Evolutionary conservation across 1,139 yeast genomes (phyloP).

Genomic region (Lodderomyces pseudojiufengensis): DNA sequence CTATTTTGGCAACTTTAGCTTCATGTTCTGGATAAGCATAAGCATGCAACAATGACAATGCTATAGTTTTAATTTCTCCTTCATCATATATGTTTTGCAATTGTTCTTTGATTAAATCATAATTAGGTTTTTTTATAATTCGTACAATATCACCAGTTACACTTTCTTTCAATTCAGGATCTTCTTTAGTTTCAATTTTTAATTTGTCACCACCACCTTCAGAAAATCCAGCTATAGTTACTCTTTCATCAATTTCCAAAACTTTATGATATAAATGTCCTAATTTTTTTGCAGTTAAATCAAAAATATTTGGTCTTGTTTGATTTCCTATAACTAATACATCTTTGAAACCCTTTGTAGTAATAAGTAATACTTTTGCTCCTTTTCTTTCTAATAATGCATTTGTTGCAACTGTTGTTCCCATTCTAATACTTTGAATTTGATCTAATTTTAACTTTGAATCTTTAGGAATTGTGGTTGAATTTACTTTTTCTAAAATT

Average conservation of each 20-base stretch:
- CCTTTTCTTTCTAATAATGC: slow-evolving; percentile 49
- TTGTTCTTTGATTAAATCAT: slow-evolving; percentile 20
- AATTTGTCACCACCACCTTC: slow-evolving; percentile 42
- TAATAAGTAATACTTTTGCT: slow-evolving; percentile 46
- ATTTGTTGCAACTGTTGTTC: slow-evolving; percentile 41
- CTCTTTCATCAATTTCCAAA: slow-evolving; percentile 41
- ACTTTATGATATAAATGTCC: slow-evolving; percentile 35
- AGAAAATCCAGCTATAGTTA: slow-evolving; percentile 34
- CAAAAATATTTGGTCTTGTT: slow-evolving; percentile 38
- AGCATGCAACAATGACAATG: slow-evolving; percentile 39
- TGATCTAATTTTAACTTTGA: slow-evolving; percentile 27
- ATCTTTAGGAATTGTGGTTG: slow-evolving; percentile 43
- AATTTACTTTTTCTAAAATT: slow-evolving; percentile 58
- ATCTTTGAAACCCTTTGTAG: slow-evolving; percentile 52
- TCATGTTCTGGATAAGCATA: slow-evolving; percentile 43
- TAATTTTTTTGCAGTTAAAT: slow-evolving; percentile 34
- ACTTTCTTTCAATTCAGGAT: slow-evolving; percentile 26
- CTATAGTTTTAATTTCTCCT: slow-evolving; percentile 32
- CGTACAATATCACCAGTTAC: slow-evolving; percentile 37
- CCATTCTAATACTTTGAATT: slow-evolving; percentile 35
- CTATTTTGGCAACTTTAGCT: slow-evolving; percentile 31
- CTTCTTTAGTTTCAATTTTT: slow-evolving; percentile 15
- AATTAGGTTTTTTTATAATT: slow-evolving; percentile 32
- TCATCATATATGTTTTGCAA: slow-evolving; percentile 22
- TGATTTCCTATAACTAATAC: slow-evolving; percentile 42